Conservation (phyloP, 116 monocot species). For the Iris pallida region DNA sequence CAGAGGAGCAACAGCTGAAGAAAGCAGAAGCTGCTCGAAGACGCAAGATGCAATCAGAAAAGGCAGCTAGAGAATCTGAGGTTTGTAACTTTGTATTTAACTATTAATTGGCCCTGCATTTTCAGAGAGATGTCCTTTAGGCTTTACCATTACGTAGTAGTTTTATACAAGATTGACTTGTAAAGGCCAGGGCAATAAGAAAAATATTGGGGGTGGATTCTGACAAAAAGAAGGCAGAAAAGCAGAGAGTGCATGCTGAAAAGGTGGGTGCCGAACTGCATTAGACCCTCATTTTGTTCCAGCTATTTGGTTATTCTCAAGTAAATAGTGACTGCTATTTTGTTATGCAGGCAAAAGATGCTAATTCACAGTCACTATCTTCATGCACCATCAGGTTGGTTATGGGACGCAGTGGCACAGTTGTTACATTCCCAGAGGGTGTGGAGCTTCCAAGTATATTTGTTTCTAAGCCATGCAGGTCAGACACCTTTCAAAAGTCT, state of each 20-base stretch:
- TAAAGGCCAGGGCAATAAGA: constrained; percentile 32
- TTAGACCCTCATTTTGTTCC: background rate
- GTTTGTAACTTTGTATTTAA: constrained; percentile 16
- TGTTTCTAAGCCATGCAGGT: constrained; percentile 63
- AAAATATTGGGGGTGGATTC: constrained; percentile 39
- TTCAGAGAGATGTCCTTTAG: too few relatives aligned
- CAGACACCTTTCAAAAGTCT: background rate
- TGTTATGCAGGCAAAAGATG: constrained; percentile 45
- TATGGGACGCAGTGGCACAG: constrained; percentile 59
- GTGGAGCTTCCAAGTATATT: constrained; percentile 65
- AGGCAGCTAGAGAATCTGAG: constrained; percentile 74
- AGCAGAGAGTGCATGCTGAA: constrained; percentile 7
- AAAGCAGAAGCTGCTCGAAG: constrained; percentile 91
- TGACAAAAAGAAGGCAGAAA: constrained; percentile 22
- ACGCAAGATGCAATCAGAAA: constrained; percentile 84
- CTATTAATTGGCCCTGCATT: too few relatives aligned
- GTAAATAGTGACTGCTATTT: too few relatives aligned
- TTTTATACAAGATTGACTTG: too few relatives aligned
- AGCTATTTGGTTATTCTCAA: too few relatives aligned
- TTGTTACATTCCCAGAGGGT: constrained; percentile 56
- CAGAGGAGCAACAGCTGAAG: constrained; percentile 78
- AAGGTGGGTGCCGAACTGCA: background rate
- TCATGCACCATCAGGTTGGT: constrained; percentile 47
- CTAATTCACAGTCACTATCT: constrained; percentile 19
- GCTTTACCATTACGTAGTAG: too few relatives aligned